Evolutionary conservation across 2,329 filamentous ascomycete species (phyloP).

Genomic region (Pseudocercospora ulei): DNA sequence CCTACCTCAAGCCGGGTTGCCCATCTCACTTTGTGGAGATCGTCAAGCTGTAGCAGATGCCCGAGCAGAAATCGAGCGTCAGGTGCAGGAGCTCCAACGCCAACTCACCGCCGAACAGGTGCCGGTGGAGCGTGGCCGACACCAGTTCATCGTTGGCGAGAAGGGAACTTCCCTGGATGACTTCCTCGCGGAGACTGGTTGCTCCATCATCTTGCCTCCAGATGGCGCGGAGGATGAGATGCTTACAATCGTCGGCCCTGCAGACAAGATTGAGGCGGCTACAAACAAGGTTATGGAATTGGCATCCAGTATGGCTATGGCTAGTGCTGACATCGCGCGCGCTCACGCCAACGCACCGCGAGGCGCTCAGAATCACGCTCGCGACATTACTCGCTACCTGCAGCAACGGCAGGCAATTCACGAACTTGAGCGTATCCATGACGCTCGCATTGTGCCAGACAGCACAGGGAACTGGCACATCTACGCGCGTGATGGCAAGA

Average conservation of each 20-base stretch:
- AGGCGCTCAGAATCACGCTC: conserved; percentile 68
- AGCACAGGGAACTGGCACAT: conserved; percentile 75
- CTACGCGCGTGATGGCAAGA: conserved; percentile 78
- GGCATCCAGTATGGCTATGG: conserved; percentile 75
- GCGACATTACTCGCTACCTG: conserved; percentile 79
- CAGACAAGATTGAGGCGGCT: conserved; percentile 58
- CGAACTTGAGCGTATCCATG: conserved; percentile 67
- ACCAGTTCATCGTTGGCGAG: conserved; percentile 90
- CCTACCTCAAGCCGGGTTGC: conserved; percentile 58
- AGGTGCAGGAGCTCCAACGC: conserved; percentile 63
- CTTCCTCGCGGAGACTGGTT: conserved; percentile 84
- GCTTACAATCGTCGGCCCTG: conserved; percentile 73
- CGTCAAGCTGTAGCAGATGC: conserved; percentile 70
- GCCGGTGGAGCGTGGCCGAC: conserved; percentile 72
- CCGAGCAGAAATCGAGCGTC: conserved; percentile 68
- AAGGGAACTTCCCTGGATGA: conserved; percentile 69
- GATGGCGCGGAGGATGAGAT: conserved; percentile 68
- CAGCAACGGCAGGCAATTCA: conserved; percentile 71
- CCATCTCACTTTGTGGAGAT: conserved; percentile 80
- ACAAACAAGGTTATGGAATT: conserved; percentile 79
- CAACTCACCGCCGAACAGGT: conserved; percentile 69
- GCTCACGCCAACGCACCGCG: conserved; percentile 65
- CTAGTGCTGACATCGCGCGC: conserved; percentile 69
- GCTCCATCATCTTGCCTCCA: conserved; percentile 71
- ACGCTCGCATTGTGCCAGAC: conserved; percentile 73